Conservation (phyloP, 2,329 filamentous ascomycete species). For the Botrytis tulipae region DNA sequence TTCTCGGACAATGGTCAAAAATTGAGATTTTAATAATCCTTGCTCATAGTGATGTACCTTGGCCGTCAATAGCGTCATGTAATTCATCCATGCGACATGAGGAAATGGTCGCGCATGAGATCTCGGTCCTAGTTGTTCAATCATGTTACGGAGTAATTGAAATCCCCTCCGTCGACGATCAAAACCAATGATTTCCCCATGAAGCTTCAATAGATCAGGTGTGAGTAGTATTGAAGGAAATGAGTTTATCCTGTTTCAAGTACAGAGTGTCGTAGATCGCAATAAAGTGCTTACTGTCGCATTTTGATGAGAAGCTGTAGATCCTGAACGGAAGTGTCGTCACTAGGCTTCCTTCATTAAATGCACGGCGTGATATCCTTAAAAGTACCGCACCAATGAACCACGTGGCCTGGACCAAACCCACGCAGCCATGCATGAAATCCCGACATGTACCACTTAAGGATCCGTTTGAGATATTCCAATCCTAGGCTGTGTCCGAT, state of each 20-base stretch:
- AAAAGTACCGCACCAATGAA: neutral
- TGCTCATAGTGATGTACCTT: constrained; percentile 7
- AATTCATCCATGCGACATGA: neutral
- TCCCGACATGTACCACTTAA: constrained; percentile 9
- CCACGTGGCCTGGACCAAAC: constrained; percentile 6
- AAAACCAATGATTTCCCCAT: neutral
- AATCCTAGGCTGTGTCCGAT: neutral
- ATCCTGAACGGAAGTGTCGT: neutral
- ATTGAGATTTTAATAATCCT: neutral
- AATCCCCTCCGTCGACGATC: neutral
- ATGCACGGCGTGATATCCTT: constrained; percentile 17
- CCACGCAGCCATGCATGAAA: constrained; percentile 13
- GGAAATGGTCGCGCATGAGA: neutral
- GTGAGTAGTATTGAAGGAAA: neutral
- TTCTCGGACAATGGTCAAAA: constrained; percentile 6
- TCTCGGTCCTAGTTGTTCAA: neutral
- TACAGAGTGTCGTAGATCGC: neutral
- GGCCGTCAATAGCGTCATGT: constrained; percentile 12
- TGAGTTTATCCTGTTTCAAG: neutral
- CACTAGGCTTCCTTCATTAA: neutral
- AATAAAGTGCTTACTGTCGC: constrained; percentile 15
- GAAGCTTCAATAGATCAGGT: neutral
- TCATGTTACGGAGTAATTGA: neutral
- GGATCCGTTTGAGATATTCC: neutral
- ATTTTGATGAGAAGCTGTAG: constrained; percentile 5